Base-by-base conservation (phyloP, 225 moss, liverwort and hornwort species). In the Thuidium tamariscinum region DNA sequence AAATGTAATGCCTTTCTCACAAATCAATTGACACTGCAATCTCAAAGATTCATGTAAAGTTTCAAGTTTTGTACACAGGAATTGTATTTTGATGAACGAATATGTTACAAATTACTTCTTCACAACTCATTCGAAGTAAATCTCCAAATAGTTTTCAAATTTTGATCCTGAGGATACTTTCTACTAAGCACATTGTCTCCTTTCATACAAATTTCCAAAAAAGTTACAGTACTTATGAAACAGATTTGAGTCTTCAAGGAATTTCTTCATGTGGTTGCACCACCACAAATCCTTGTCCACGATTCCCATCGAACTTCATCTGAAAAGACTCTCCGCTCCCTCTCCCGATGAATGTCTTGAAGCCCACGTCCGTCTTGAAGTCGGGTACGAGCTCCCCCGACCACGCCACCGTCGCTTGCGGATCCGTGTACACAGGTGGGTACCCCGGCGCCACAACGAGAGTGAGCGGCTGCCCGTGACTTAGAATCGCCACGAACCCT, bases 321-420 rank as follows among this genome's bases (percentile, higher is more conserved):
- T 95, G 94, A 75, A 95, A 95, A 37, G 87, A 83, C 29, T 96
- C 94, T 0, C 93, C 94, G 70, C 94, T 95, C 32, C 94, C 81
- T 6, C 94, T 87, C 0, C 96, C 93, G 14, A 93, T 9, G 0
- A 97, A 12, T 14, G 91, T 94, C 90, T 93, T 92, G 59, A 97
- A 83, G 5, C 93, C 88, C 17, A 95, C 79, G 55, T 96, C 95
- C 10, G 93, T 84, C 37, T 89, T 94, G 83, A 96, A 94, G 3
- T 96, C 96, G 2, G 95, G 94, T 3, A 72, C 75, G 1, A 94
- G 85, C 2, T 82, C 86, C 5, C 94, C 95, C 0, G 95, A 94
- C 95, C 95, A 96, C 20, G 95, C 95, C 30, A 95, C 95, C 3
- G 94, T 94, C 13, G 94, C 95, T 22, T 94, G 91, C 20, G 95